Evolutionary conservation across 345 rosid genomes (phyloP), one percentile per base, ranked within the genome.

Genomic region (Microcos paniculata): DNA sequence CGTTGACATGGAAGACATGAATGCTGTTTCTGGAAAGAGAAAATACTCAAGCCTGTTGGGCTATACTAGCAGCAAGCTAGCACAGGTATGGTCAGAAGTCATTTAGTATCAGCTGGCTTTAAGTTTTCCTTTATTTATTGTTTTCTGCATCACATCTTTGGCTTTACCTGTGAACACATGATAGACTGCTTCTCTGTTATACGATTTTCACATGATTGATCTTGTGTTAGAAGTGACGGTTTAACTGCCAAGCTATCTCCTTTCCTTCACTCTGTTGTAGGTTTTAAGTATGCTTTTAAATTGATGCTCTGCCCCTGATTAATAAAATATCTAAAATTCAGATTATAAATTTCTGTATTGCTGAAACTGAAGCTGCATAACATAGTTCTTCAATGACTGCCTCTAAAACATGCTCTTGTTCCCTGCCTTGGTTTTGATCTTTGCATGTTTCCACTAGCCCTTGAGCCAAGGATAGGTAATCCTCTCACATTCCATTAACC

Each of bases 1-100:
- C 72, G 92, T 92, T 81, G 93, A 92, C 80, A 86, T 94, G 13
- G 94, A 92, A 79, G 98, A 94, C 78, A 92, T 94, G 94, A 90
- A 92, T 83, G 85, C 88, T 64, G 87, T 79, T 69, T 86, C 92
- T 76, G 97, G 98, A 57, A 92, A 81, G 82, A 81, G 91, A 78
- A 92, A 92, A 77, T 92, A 76, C 82, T 75, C 98, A 70, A 92
- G 97, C 80, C 74, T 91, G 13, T 67, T 88, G 58, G 98, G 97
- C 74, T 94, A 94, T 76, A 13, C 87, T 55, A 77, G 84, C 79
- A 83, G 92, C 93, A 96, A 96, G 88, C 87, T 96, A 62, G 98
- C 99, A 52, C 95, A 96, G 99, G 99, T 93, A 62, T 28, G 7
- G 11, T 48, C 59, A 18, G 59, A 69, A 30, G 28, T 31, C 28